Evolutionary conservation across 2,329 filamentous ascomycete genomes (phyloP).

Genomic region (Gnomoniopsis sp.): DNA sequence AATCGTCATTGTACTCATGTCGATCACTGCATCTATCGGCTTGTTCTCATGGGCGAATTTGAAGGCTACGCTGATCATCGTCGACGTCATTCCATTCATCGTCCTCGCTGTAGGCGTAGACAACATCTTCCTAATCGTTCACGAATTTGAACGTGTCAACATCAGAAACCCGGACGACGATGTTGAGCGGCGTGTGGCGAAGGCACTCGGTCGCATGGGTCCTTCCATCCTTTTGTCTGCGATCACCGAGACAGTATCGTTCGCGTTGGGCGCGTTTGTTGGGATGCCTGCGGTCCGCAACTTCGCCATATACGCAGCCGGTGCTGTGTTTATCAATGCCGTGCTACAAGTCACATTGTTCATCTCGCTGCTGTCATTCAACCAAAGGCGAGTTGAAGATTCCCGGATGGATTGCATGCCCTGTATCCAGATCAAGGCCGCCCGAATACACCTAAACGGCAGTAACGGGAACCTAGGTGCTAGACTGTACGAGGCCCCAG

Average conservation of each 20-base stretch:
- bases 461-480: slow-evolving; percentile 57
- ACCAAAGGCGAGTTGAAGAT: slow-evolving; percentile 86
- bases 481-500: slow-evolving; percentile 69
- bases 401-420: slow-evolving; percentile 89
- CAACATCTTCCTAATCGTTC: slow-evolving; percentile 98
- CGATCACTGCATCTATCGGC: slow-evolving; percentile 90
- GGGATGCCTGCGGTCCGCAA: slow-evolving; percentile 98
- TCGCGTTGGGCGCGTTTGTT: slow-evolving; percentile 87
- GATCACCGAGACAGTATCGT: slow-evolving; percentile 90
- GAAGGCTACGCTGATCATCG: slow-evolving; percentile 95
- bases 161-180: slow-evolving; percentile 84
- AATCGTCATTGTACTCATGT: slow-evolving; percentile 95
- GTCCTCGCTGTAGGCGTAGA: slow-evolving; percentile 95
- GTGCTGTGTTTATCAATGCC: slow-evolving; percentile 95
- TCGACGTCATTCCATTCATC: slow-evolving; percentile 96
- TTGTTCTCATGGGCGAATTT: slow-evolving; percentile 89
- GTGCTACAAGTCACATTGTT: slow-evolving; percentile 98
- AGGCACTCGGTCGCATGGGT: slow-evolving; percentile 91
- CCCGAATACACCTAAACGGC: slow-evolving; percentile 61
- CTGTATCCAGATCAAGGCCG: slow-evolving; percentile 76
- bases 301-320: slow-evolving; percentile 94
- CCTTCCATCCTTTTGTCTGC: slow-evolving; percentile 94
- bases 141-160: slow-evolving; percentile 96
- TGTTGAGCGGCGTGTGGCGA: slow-evolving; percentile 80
- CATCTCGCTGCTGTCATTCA: slow-evolving; percentile 83